Percentiles rank a stretch among this genome's conserved stretches.
These are phyloP conservation scores for Ceratocystis variospora DNA, from an alignment of 2,329 filamentous ascomycete species.

Conservation along the genomic window DNA sequence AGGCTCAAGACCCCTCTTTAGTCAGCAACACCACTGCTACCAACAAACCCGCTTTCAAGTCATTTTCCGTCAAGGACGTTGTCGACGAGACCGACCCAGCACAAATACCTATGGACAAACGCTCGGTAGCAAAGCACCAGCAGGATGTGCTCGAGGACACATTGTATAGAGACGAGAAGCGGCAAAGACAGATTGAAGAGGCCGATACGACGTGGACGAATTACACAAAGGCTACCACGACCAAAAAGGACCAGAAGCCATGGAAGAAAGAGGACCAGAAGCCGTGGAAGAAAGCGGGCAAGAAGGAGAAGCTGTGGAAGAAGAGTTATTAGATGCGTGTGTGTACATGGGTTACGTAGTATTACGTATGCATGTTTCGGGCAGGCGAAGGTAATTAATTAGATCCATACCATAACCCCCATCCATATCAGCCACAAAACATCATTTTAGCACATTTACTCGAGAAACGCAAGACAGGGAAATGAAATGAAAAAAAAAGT, in stretches of 20 bases:
- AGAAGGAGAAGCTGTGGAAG: slow-evolving; percentile 5
- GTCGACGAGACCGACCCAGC: neutral
- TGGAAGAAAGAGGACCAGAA: slow-evolving; percentile 9
- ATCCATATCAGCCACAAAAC: neutral
- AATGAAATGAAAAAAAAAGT: neutral
- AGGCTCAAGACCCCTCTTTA: neutral
- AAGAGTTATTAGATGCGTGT: neutral
- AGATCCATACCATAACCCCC: neutral
- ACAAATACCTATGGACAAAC: neutral
- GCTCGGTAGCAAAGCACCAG: neutral
- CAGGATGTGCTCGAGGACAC: neutral
- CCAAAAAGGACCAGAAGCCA: slow-evolving; percentile 5
- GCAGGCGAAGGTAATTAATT: no score
- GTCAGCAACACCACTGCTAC: no score
- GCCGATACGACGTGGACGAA: neutral
- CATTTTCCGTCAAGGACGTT: neutral
- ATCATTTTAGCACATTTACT: neutral
- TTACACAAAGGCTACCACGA: neutral
- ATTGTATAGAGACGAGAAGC: neutral
- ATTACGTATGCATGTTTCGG: neutral
- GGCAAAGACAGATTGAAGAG: slow-evolving; percentile 3
- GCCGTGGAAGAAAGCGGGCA: slow-evolving; percentile 8
- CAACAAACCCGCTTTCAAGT: neutral
- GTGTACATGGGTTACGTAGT: neutral
- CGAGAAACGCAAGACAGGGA: neutral